These are phyloP conservation scores for Nicotiana knightiana DNA, from an alignment of 257 asterid genomes.

Conservation along the genomic window DNA sequence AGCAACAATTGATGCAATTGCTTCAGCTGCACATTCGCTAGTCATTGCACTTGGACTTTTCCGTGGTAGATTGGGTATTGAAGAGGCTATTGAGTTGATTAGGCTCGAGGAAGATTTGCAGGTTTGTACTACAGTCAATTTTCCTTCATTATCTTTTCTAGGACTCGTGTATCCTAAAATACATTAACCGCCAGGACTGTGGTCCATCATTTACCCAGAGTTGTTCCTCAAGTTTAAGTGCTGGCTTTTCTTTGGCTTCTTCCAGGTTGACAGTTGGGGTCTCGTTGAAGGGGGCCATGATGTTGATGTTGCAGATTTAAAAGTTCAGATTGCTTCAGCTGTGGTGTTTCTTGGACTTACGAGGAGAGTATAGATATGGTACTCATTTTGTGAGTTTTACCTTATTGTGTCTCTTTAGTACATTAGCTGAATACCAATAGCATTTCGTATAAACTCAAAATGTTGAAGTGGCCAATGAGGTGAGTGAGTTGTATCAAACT, in stretches of 20 bases:
- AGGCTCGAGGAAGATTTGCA: conserved; percentile 94
- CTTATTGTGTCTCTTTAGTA: background rate
- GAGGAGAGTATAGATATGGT: conserved; percentile 35
- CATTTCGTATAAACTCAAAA: background rate
- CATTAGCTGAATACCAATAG: background rate
- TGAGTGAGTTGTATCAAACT: background rate
- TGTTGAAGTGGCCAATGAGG: background rate
- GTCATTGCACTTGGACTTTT: conserved; percentile 61
- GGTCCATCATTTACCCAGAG: background rate
- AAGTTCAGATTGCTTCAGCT: conserved; percentile 76
- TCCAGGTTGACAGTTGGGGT: conserved; percentile 63
- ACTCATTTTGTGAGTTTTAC: background rate
- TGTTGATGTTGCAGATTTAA: conserved; percentile 88
- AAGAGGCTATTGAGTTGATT: conserved; percentile 76
- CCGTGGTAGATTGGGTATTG: conserved; percentile 56
- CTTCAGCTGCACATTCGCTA: conserved; percentile 87
- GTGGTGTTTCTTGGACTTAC: conserved; percentile 81
- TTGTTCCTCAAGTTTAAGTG: background rate
- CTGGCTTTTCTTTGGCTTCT: background rate
- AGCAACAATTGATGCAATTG: conserved; percentile 82
- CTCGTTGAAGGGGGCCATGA: conserved; percentile 99
- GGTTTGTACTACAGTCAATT: conserved; percentile 24
- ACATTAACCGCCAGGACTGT: background rate
- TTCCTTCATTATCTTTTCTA: background rate
- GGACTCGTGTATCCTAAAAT: background rate